phyloP scores from a whole-genome alignment of 805 yeast species.

The Candida germanica region DNA sequence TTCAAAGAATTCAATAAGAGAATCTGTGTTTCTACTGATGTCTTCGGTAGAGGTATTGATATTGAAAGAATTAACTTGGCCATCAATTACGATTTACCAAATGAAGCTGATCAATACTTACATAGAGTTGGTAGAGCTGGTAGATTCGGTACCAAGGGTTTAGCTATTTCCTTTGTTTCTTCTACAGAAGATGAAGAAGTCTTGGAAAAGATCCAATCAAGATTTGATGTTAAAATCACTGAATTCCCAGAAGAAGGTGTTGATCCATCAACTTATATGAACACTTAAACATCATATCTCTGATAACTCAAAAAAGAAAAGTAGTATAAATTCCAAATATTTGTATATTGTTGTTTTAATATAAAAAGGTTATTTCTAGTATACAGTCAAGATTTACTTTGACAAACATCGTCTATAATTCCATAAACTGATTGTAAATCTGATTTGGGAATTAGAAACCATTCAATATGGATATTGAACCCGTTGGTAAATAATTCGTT shows the following conservation, averaged over 20 bases:
- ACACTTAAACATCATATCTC: constrained; percentile 71
- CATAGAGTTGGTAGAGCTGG: constrained; percentile 99
- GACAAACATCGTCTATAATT: constrained; percentile 24
- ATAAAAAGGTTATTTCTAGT: constrained; percentile 1
- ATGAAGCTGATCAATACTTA: constrained; percentile 95
- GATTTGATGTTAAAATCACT: constrained; percentile 93
- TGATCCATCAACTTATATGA: constrained; percentile 97
- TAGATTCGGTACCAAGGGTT: constrained; percentile 99
- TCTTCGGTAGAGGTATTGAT: constrained; percentile 99
- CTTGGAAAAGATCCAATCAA: constrained; percentile 87
- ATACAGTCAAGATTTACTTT: background rate
- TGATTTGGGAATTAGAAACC: constrained; percentile 52
- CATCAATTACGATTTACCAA: constrained; percentile 94
- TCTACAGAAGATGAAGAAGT: constrained; percentile 86
- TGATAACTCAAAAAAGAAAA: no score
- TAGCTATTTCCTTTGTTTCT: constrained; percentile 87
- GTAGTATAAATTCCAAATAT: background rate
- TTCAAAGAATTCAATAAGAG: constrained; percentile 98
- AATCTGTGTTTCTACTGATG: constrained; percentile 97
- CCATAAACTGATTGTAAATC: constrained; percentile 31
- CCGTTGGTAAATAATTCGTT: constrained; percentile 5
- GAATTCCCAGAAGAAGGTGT: constrained; percentile 98
- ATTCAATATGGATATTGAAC: constrained; percentile 48
- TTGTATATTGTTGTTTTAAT: constrained; percentile 6
- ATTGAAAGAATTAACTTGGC: constrained; percentile 98